Evolutionary conservation across 164 flowering plant genomes (phyloP).

Genomic region (Berberis thunbergii): DNA sequence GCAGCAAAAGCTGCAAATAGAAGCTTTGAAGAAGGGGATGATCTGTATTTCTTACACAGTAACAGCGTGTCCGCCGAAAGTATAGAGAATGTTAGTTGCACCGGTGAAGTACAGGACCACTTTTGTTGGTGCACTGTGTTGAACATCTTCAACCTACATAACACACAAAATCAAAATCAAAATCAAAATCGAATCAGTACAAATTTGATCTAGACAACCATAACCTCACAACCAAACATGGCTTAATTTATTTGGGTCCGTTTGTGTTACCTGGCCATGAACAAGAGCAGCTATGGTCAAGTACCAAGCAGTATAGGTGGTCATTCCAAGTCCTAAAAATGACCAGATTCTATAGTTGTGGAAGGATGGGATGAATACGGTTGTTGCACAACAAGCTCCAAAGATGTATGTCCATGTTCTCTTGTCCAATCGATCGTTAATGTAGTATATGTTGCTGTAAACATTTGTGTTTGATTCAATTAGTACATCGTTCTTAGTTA

Average conservation of each 20-base stretch:
- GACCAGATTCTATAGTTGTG: constrained; percentile 98
- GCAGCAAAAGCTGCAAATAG: constrained; percentile 51
- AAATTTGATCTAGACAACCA: neutral
- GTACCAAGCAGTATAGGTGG: constrained; percentile 98
- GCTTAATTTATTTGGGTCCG: neutral
- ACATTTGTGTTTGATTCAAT: neutral
- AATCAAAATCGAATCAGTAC: neutral
- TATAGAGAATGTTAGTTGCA: constrained; percentile 87
- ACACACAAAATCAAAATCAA: neutral
- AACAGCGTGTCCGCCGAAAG: constrained; percentile 95
- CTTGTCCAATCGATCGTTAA: constrained; percentile 85
- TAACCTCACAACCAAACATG: neutral
- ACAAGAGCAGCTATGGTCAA: constrained; percentile 64
- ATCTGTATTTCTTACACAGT: constrained; percentile 41
- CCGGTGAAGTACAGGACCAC: constrained; percentile 88
- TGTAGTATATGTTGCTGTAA: constrained; percentile 86
- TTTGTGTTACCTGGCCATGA: constrained; percentile 69
- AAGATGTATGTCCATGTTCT: constrained; percentile 97
- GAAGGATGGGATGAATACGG: constrained; percentile 92
- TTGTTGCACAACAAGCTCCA: constrained; percentile 97
- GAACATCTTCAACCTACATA: constrained; percentile 54
- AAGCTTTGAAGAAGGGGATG: constrained; percentile 15
- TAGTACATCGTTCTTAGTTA: neutral
- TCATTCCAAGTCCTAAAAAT: constrained; percentile 92
- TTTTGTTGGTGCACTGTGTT: constrained; percentile 62